Evolutionary conservation across 2,329 filamentous ascomycete species (phyloP).

Genomic region (Xylaria sp.): DNA sequence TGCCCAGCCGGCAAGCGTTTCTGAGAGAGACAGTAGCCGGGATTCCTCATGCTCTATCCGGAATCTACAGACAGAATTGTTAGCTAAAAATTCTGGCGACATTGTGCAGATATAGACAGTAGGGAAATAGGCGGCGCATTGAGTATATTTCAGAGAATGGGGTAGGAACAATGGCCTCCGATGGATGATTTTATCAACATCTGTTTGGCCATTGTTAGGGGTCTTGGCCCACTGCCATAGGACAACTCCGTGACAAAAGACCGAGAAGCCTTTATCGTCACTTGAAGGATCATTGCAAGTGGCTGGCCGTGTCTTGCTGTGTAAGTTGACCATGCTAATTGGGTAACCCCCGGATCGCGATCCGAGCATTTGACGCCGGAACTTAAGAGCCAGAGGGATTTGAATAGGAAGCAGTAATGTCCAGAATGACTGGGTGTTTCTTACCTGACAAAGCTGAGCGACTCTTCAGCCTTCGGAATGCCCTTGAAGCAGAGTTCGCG

Average conservation of each 20-base stretch:
- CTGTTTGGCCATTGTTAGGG: conserved; percentile 3
- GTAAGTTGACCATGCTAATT: conserved; percentile 37
- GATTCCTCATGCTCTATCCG: conserved; percentile 56
- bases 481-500: conserved; percentile 68
- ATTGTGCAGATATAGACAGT: conserved; percentile 49
- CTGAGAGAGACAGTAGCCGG: conserved; percentile 20
- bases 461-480: conserved; percentile 70
- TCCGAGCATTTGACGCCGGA: conserved; percentile 35
- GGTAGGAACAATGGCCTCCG: not conserved
- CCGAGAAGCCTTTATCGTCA: conserved; percentile 16
- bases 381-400: conserved; percentile 7
- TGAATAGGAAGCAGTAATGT: conserved; percentile 23
- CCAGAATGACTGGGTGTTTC: conserved; percentile 46
- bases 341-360: conserved; percentile 30
- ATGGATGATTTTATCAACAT: conserved; percentile 28
- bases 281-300: conserved; percentile 46
- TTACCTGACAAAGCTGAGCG: conserved; percentile 79
- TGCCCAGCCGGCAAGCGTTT: conserved; percentile 58
- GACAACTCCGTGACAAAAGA: not conserved
- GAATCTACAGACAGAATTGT: conserved; percentile 56
- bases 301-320: conserved; percentile 42
- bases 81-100: conserved; percentile 20
- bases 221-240: conserved; percentile 15
- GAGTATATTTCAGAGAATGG: conserved; percentile 16
- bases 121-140: not conserved